Evolutionary conservation across 768 basidiomycete species (phyloP).

Genomic region (Trametes maxima): DNA sequence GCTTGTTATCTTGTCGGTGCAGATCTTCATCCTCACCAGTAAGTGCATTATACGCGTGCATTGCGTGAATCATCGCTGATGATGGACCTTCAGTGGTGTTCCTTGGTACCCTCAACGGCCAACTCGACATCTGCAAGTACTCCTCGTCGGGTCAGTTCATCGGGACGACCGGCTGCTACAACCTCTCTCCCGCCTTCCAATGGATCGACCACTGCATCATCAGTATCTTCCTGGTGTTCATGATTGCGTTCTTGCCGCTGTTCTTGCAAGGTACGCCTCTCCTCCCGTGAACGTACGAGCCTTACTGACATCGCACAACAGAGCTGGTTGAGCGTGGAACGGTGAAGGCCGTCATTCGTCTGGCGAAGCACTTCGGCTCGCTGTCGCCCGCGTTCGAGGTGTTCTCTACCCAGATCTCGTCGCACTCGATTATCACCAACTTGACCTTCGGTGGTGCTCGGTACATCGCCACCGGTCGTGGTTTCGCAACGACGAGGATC

Average conservation of each 20-base stretch:
- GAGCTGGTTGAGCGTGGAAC: constrained; percentile 97
- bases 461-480: constrained; percentile 98
- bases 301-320: constrained; percentile 37
- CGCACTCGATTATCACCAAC: constrained; percentile 96
- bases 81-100: constrained; percentile 73
- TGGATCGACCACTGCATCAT: constrained; percentile 98
- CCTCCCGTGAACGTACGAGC: not conserved
- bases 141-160: constrained; percentile 69
- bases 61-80: constrained; percentile 21
- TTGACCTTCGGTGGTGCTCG: constrained; percentile 97
- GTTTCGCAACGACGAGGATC: constrained; percentile 95
- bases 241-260: constrained; percentile 93
- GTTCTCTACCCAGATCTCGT: constrained; percentile 97
- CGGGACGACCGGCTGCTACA: constrained; percentile 89
- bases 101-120: constrained; percentile 88
- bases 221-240: constrained; percentile 97
- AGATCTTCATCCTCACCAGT: constrained; percentile 93
- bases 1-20: constrained; percentile 95
- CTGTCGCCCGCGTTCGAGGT: constrained; percentile 96
- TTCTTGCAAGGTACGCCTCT: constrained; percentile 82
- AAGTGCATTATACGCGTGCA: constrained; percentile 36
- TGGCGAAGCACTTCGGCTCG: constrained; percentile 93
- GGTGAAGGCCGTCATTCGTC: constrained; percentile 85
- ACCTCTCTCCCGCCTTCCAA: constrained; percentile 87
- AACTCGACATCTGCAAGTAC: constrained; percentile 80